A percentile compares a stretch with the other conserved stretches of the same genome.
Conservation (phyloP, 306 rosid species). For the barrel medic (Medicago truncatula) region MtrunA17r5.0-ANR NC_053044.1:20561001-20561500, state of each 20-base stretch:
- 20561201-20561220: not conserved
- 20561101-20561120: too few relatives aligned
- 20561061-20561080: too few relatives aligned
- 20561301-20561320: constrained; percentile 26
- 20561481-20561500: constrained; percentile 81
- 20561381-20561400: constrained; percentile 9
- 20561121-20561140: too few relatives aligned
- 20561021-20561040: not conserved
- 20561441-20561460: constrained; percentile 2
- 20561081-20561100: too few relatives aligned
- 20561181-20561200: too few relatives aligned
- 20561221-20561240: constrained; percentile 22
- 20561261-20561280: not conserved
- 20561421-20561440: constrained; percentile 35
- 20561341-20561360: constrained; percentile 53
- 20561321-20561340: constrained; percentile 19
- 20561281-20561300: constrained; percentile 10
- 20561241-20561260: not conserved
- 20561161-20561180: too few relatives aligned
- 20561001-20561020: constrained; percentile 16
- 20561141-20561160: too few relatives aligned
- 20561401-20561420: constrained; percentile 40
- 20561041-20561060: too few relatives aligned
- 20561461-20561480: constrained; percentile 71
- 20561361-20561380: constrained; percentile 44